phyloP scores from a whole-genome alignment of 73 alveolate species.

The Effrenium voratum region DNA sequence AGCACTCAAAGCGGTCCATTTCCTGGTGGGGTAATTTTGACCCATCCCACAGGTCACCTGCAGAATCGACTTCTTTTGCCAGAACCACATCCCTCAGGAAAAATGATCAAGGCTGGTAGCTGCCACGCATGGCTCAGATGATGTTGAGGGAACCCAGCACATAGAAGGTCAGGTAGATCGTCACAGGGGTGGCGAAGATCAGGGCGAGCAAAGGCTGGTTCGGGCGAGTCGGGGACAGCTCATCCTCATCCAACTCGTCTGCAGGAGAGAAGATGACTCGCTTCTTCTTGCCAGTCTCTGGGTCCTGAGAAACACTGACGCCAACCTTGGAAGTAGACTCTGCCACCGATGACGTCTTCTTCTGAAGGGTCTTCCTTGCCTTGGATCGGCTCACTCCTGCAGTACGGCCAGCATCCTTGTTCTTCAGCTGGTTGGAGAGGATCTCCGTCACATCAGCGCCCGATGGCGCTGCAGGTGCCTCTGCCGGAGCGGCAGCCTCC shows the following conservation, averaged over 20 bases:
- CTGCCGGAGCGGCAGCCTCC: constrained; percentile 36
- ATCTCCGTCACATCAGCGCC: neutral
- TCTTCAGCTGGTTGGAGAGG: neutral
- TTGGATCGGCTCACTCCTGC: neutral
- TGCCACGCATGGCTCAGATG: constrained; percentile 46
- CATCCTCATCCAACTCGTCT: constrained; percentile 77
- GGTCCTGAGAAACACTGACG: constrained; percentile 3
- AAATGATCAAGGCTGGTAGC: neutral
- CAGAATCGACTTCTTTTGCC: neutral
- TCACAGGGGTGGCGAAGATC: too few species aligned
- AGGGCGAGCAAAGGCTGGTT: constrained; percentile 62
- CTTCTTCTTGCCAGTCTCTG: constrained; percentile 37
- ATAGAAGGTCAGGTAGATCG: constrained; percentile 70
- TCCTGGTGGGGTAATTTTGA: neutral
- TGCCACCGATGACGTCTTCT: neutral
- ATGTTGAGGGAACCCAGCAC: constrained; percentile 68
- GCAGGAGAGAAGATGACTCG: constrained; percentile 59
- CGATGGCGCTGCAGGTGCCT: neutral
- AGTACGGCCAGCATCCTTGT: neutral
- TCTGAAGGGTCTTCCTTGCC: neutral
- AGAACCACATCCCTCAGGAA: too few species aligned
- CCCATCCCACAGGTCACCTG: too few species aligned
- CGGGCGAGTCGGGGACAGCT: constrained; percentile 68
- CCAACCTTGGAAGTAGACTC: neutral
- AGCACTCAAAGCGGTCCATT: neutral